Evolutionary conservation across 345 rosid species (phyloP), one percentile per base, ranked within the genome.

Genomic region (Pistacia vera): DNA sequence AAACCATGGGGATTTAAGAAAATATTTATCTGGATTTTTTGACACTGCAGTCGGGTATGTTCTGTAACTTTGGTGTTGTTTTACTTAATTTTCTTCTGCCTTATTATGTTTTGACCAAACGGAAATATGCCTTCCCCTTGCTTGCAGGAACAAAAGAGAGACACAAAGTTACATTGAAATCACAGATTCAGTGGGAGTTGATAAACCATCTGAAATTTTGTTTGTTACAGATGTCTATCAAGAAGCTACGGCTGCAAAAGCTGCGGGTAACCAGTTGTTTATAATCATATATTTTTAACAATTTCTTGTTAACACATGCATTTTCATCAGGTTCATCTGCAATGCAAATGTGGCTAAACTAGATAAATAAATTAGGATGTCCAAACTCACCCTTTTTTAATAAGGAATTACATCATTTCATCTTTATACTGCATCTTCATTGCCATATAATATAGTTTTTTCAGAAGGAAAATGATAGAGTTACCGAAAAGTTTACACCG

Each of bases 171-270:
- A 94, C 49, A 77, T 87, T 30, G 97, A 92, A 85, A 97, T 97
- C 75, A 71, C 88, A 0, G 91, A 85, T 28, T 84, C 97, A 5
- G 49, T 97, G 46, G 98, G 98, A 84, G 98, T 92, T 62, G 91
- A 97, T 83, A 83, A 88, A 66, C 93, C 97, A 68, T 88, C 94
- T 46, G 92, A 97, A 74, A 83, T 97, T 70, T 78, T 92, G 25
- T 92, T 97, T 80, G 80, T 94, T 20, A 97, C 98, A 0, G 97
- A 94, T 85, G 86, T 94, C 70, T 70, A 86, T 78, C 97, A 88
- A 89, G 99, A 97, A 91, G 98, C 97, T 57, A 77, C 77, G 13
- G 99, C 98, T 69, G 97, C 98, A 73, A 89, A 85, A 83, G 87
- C 86, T 17, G 96, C 98, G 87, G 97, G 97, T 92, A 85, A 72